Conservation (phyloP, 1,139 yeast species). For the Protomyces arabidopsidicola region DNA sequence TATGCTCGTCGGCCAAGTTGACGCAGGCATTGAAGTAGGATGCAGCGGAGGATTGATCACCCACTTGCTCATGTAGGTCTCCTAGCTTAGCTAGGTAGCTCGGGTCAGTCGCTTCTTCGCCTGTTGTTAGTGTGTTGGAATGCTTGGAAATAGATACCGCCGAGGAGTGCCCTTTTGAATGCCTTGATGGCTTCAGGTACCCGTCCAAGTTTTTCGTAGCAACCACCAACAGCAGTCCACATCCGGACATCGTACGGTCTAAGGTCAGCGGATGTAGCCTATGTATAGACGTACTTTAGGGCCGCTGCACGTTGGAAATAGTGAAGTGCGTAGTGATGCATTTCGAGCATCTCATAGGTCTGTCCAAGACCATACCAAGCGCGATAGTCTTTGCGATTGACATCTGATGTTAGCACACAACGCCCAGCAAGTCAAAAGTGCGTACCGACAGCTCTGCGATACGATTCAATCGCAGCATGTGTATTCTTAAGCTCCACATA, state of each 20-base stretch:
- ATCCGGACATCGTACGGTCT: constrained; percentile 79
- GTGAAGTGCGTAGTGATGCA: constrained; percentile 87
- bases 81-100: constrained; percentile 65
- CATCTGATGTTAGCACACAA: constrained; percentile 43
- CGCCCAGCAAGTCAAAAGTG: background rate
- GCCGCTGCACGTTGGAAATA: constrained; percentile 90
- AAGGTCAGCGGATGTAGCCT: background rate
- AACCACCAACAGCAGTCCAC: constrained; percentile 95
- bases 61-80: constrained; percentile 55
- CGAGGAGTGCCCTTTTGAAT: constrained; percentile 48
- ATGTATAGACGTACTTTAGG: constrained; percentile 46
- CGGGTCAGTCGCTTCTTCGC: constrained; percentile 42
- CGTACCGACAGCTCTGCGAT: constrained; percentile 70
- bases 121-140: background rate
- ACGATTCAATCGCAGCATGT: constrained; percentile 95
- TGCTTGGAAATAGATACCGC: constrained; percentile 41
- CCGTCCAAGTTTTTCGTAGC: constrained; percentile 76
- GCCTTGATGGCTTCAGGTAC: constrained; percentile 59
- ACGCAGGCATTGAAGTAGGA: constrained; percentile 36
- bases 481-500: constrained; percentile 93
- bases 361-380: constrained; percentile 99
- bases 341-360: constrained; percentile 93
- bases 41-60: constrained; percentile 51
- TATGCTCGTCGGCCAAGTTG: constrained; percentile 2
- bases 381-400: constrained; percentile 80